Evolutionary conservation across 208 protist species (phyloP).

Genomic region (Tetramitus jugosus): DNA sequence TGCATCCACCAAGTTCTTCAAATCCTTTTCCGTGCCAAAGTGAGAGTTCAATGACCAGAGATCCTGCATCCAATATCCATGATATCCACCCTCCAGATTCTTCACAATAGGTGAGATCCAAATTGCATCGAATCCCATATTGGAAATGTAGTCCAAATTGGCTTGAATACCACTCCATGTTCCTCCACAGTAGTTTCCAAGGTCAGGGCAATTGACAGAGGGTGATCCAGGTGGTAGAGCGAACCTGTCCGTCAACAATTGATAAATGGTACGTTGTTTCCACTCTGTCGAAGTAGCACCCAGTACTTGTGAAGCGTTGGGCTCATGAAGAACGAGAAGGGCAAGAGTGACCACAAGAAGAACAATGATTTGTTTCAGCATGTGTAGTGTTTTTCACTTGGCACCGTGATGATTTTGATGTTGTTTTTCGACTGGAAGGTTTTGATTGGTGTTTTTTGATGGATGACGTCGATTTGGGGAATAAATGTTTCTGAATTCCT

Average conservation of each 20-base stretch:
- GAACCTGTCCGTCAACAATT: slow-evolving; percentile 33
- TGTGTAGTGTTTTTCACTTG: too few species aligned
- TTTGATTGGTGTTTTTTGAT: too few species aligned
- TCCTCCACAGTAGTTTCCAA: slow-evolving; percentile 33
- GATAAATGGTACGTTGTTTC: slow-evolving; percentile 26
- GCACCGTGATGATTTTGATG: too few species aligned
- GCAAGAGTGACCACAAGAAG: too few species aligned
- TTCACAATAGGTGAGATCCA: slow-evolving; percentile 43
- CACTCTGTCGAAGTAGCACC: slow-evolving; percentile 10
- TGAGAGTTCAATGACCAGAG: slow-evolving; percentile 37
- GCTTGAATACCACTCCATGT: slow-evolving; percentile 29
- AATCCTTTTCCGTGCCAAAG: slow-evolving; percentile 40
- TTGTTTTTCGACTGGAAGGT: too few species aligned
- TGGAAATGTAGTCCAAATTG: slow-evolving; percentile 40
- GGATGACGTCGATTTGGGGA: too few species aligned
- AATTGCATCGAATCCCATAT: slow-evolving; percentile 47
- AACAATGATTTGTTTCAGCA: too few species aligned
- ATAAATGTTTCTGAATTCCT: too few species aligned
- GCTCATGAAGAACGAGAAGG: too few species aligned
- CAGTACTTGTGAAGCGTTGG: too few species aligned
- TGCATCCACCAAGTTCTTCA: slow-evolving; percentile 28
- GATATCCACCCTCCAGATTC: slow-evolving; percentile 35
- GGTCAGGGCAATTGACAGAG: not conserved
- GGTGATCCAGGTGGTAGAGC: not conserved
- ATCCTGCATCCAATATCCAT: slow-evolving; percentile 35